phyloP scores from a whole-genome alignment of 768 basidiomycete species.

The Dendrothele bispora region DNA sequence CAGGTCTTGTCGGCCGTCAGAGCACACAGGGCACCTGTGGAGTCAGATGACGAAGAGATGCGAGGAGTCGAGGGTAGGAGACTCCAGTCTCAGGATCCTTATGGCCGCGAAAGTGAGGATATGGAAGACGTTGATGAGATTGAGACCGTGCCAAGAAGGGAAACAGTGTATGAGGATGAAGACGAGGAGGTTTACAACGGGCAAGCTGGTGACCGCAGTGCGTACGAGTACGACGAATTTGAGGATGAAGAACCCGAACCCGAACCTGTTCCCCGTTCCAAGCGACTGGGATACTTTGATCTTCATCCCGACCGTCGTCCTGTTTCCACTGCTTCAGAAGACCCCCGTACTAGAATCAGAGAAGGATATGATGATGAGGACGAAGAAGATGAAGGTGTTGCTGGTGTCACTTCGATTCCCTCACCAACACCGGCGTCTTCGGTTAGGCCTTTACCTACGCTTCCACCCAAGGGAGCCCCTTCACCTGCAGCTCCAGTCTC shows the following conservation, averaged over 20 bases:
- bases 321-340: conserved; percentile 12
- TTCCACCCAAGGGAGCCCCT: conserved; percentile 1
- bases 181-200: conserved; percentile 20
- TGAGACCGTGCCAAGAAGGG: conserved; percentile 37
- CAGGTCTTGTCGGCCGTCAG: conserved; percentile 64
- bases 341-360: neutral
- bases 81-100: neutral
- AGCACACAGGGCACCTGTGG: conserved; percentile 24
- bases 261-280: conserved; percentile 5
- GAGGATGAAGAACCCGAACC: conserved; percentile 25
- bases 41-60: conserved; percentile 40
- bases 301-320: conserved; percentile 72
- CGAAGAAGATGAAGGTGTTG: conserved; percentile 26
- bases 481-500: neutral
- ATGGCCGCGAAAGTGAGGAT: conserved; percentile 33
- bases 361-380: conserved; percentile 9
- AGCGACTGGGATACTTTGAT: conserved; percentile 73
- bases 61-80: conserved; percentile 10
- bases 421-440: conserved; percentile 6
- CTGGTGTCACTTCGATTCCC: conserved; percentile 13
- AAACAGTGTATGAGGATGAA: neutral
- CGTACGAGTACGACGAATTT: conserved; percentile 25
- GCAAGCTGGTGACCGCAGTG: conserved; percentile 26
- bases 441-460: conserved; percentile 26
- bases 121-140: conserved; percentile 56